Conservation (phyloP, 192 early-diverging fungal species). For the Coemansia sp. region DNA sequence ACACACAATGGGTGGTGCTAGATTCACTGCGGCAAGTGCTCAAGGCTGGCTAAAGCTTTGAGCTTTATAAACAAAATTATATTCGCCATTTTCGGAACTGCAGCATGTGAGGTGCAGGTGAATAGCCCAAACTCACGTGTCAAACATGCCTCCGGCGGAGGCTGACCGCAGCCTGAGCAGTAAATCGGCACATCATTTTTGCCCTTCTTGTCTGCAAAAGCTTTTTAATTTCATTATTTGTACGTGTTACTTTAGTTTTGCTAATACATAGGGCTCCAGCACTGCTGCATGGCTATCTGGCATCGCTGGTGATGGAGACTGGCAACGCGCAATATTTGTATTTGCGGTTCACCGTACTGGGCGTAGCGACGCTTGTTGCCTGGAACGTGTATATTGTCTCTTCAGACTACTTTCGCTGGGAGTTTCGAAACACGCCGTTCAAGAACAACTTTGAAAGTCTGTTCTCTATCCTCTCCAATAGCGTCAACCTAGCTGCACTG, state of each 20-base stretch:
- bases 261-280: not conserved
- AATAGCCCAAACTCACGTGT: constrained; percentile 2
- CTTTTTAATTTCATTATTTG: not conserved
- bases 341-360: constrained; percentile 65
- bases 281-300: not conserved
- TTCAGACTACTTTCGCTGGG: constrained; percentile 66
- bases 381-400: constrained; percentile 83
- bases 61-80: not conserved
- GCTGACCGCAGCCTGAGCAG: not conserved
- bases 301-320: constrained; percentile 11
- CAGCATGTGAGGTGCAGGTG: constrained; percentile 1
- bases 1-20: constrained; percentile 41
- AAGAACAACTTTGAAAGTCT: constrained; percentile 72
- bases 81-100: not conserved
- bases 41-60: not conserved
- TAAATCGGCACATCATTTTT: not conserved
- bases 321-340: constrained; percentile 29
- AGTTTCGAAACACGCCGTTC: constrained; percentile 61
- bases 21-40: constrained; percentile 44
- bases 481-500: constrained; percentile 59
- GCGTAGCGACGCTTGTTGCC: constrained; percentile 69
- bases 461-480: constrained; percentile 65
- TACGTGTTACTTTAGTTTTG: not conserved
- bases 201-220: not conserved
- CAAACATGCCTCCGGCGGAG: not conserved